These are phyloP conservation scores for Paxillus ammoniavirescens DNA, from an alignment of 768 basidiomycete species.

Conservation along the genomic window DNA sequence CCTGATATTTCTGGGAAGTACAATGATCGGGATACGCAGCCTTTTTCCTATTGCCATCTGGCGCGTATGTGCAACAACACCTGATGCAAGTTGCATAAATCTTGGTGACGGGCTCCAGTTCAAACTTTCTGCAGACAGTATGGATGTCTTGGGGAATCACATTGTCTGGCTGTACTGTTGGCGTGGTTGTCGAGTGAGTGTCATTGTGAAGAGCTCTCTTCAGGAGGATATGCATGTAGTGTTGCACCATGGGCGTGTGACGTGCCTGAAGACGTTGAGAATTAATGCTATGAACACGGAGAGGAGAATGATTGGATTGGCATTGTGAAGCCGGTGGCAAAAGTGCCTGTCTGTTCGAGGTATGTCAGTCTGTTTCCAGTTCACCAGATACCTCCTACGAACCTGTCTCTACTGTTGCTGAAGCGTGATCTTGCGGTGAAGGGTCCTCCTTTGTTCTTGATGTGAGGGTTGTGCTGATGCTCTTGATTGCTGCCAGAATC, in stretches of 20 bases:
- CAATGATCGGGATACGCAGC: slow-evolving; percentile 20
- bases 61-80: slow-evolving; percentile 24
- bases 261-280: slow-evolving; percentile 3
- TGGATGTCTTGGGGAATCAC: slow-evolving; percentile 6
- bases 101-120: slow-evolving; percentile 16
- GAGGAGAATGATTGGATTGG: slow-evolving; percentile 4
- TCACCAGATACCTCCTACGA: too few relatives aligned
- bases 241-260: slow-evolving; percentile 6
- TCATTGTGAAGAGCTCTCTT: background rate
- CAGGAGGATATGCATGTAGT: background rate
- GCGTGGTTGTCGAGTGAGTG: background rate
- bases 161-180: background rate
- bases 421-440: too few relatives aligned
- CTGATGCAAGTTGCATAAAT: slow-evolving; percentile 24
- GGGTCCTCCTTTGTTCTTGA: too few relatives aligned
- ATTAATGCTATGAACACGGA: background rate
- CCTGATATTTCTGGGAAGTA: slow-evolving; percentile 9
- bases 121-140: slow-evolving; percentile 16
- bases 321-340: background rate
- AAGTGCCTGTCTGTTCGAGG: too few relatives aligned
- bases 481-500: too few relatives aligned
- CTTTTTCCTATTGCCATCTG: background rate
- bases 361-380: too few relatives aligned
- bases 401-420: too few relatives aligned
- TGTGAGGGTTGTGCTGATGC: too few relatives aligned